These are phyloP conservation scores for Dalechampia spathulata DNA, from an alignment of 441 rosid species.

Conservation along the genomic window DNA sequence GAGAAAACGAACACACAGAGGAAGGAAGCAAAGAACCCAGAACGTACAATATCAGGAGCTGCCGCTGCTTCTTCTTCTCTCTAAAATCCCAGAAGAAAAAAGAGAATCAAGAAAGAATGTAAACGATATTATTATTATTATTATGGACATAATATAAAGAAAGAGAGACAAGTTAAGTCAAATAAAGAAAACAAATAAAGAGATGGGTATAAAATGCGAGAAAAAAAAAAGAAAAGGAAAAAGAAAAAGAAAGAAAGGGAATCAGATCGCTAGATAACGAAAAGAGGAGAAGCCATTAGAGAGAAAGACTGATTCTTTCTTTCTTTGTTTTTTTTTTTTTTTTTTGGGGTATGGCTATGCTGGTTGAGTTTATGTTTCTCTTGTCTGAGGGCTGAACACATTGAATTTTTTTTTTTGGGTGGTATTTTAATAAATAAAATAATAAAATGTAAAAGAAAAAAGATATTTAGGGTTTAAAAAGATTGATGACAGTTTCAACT, in stretches of 20 bases:
- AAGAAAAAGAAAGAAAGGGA: background rate
- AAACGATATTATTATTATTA: no score
- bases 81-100: background rate
- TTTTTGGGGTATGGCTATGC: no score
- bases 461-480: constrained; percentile 12
- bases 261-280: constrained; percentile 20
- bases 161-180: background rate
- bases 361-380: no score
- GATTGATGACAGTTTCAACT: constrained; percentile 20
- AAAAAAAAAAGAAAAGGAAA: background rate
- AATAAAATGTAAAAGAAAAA: no score
- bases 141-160: background rate
- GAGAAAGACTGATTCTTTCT: constrained; percentile 10
- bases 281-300: constrained; percentile 6
- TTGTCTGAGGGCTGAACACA: no score
- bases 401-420: background rate
- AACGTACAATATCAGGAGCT: constrained; percentile 4
- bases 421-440: background rate
- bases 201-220: no score
- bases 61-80: background rate
- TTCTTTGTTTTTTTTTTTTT: background rate
- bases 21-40: constrained; percentile 2
- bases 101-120: no score
- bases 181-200: no score
- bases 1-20: no score